Conservation (phyloP, 1,284 basidiomycete genomes). For the Rhodotorula sp. region DNA sequence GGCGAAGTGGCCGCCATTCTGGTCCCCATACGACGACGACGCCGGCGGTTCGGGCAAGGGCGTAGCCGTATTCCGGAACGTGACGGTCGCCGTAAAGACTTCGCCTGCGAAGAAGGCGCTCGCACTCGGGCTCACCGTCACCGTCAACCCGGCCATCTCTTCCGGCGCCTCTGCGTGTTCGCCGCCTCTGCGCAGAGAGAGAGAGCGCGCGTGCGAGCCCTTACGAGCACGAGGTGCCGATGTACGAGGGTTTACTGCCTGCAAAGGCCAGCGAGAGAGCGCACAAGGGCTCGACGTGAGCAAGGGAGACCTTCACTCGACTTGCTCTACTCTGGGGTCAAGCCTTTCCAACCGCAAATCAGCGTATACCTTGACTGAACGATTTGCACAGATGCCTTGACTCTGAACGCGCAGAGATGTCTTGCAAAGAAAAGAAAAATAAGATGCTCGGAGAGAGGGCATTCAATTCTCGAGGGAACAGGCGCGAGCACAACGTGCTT, state of each 20-base stretch:
- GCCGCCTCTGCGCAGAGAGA: neutral
- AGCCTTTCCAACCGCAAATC: too few relatives aligned
- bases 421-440: too few relatives aligned
- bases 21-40: neutral
- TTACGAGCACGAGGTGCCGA: neutral
- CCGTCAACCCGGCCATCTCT: conserved; percentile 44
- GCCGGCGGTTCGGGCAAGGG: neutral
- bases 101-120: conserved; percentile 93
- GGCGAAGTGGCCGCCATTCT: neutral
- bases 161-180: neutral
- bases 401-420: too few relatives aligned
- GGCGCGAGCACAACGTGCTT: too few relatives aligned
- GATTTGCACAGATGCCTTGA: too few relatives aligned
- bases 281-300: neutral
- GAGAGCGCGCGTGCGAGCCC: neutral
- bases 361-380: too few relatives aligned
- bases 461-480: too few relatives aligned
- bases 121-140: conserved; percentile 65
- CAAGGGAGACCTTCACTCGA: too few relatives aligned
- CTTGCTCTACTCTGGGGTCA: too few relatives aligned
- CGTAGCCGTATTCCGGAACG: conserved; percentile 71
- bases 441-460: too few relatives aligned
- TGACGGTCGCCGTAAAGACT: conserved; percentile 74
- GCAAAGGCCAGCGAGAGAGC: neutral
- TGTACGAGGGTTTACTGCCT: neutral